Evolutionary conservation across 1,139 yeast species (phyloP), one percentile per base, ranked within the genome.

Genomic region (Taphrina wiesneri): DNA sequence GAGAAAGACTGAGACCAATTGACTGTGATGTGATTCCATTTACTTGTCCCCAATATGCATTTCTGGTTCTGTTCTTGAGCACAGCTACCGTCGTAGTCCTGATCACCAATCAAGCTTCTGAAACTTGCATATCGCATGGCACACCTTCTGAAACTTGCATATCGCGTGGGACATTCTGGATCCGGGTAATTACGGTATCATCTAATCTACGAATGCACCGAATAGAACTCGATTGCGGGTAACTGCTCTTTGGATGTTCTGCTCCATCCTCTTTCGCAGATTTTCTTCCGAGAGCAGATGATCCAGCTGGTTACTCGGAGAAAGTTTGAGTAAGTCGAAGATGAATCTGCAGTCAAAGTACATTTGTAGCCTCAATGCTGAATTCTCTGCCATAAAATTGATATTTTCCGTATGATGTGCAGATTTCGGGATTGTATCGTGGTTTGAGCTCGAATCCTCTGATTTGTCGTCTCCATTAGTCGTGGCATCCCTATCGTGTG

Each of bases 291-390:
- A n/a, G 21, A 6, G 13, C 4, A 49, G 23, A 5, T 26, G 11
- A 15, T 3, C 21, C 21, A 26, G 13, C 5, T 11, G 25, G 17
- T 11, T 7, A 6, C 17, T 21, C 21, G 30, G 54, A 6, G 34
- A 1, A 28, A 49, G 3, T 2, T n/a, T 28, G 15, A 52, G 45
- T 32, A 52, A 32, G 3, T 11, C 23, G 21, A 32, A 17, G n/a
- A 52, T 19, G 17, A 52, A 52, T 13, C 34, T 52, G 28, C 19
- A 52, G 17, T 52, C 56, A 19, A 52, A 52, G 26, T 52, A 52
- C 19, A 21, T 21, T 19, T 52, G 56, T 1, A 52, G 45, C 1
- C 5, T 19, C 11, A 25, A 4, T 23, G 43, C 43, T 7, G n/a
- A n/a, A n/a, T 39, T n/a, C 7, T 39, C n/a, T n/a, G 43, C n/a